Evolutionary conservation across 768 basidiomycete genomes (phyloP), one percentile per base, ranked within the genome.

Genomic region (Tylopilus cervinicoccineus): DNA sequence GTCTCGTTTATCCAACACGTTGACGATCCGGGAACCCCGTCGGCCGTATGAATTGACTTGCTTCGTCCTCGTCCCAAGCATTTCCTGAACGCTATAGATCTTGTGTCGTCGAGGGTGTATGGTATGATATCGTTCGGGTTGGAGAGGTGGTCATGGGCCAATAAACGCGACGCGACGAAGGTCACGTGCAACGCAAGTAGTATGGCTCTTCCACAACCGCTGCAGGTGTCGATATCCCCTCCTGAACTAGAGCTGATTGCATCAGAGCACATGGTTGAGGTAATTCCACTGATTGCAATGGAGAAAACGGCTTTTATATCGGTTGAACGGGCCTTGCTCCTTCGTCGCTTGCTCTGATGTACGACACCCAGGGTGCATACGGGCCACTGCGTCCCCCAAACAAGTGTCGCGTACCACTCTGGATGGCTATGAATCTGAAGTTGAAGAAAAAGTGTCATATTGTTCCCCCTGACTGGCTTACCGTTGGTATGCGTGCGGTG

Each of bases 401-500:
- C 48, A 87, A 88, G 65, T 77, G 85, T 31, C 78, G 78, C 55
- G 81, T 98, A n/a, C 96, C 96, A 1, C 72, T 98, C 4, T 99
- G 96, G 96, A 85, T 99, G 75, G 96, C 95, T 0, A 72, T 89
- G 3, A 92, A 95, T 61, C 73, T 98, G 42, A 99, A 99, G 70
- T 65, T 84, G 61, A 96, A 97, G 75, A 88, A 89, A 65, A 94
- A 93, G 68, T 97, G 95, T 53, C 84, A 90, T 56, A 92, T 99
- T 42, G 76, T 97, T 13, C 77, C 92, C 2, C 96, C 96, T 4
- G 76, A 78, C 26, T 99, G 96, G 96, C 73, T 99, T 24, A 81
- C 74, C 53, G 79, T 88, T 34, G 92, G 93, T 94, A 53, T 51
- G 87, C 40, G 38, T 43, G 28, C 10, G 16, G n/a, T 26, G 7